Evolutionary conservation across 352 stramenopile species (phyloP), one percentile per base, ranked within the genome.

Genomic region (Thraustotheca clavata): DNA sequence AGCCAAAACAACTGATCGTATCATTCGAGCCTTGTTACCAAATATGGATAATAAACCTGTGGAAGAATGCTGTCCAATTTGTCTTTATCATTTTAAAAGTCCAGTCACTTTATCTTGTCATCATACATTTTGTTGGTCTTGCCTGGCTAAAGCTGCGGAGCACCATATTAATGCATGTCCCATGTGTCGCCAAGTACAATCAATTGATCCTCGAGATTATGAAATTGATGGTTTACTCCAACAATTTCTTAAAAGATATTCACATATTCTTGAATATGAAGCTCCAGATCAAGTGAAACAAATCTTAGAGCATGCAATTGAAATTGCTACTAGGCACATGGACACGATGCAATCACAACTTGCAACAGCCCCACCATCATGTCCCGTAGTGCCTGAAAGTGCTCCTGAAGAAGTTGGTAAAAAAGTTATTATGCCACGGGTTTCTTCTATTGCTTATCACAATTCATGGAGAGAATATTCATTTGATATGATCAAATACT

Each of bases 101-200:
- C 76, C 80, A 2, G 86, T 91, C 62, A 87, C 82, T 43, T 68
- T 91, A 24, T 76, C 76, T 0, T 91, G 82, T 61, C 71, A 68
- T 5, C 82, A 91, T 71, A 87, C 80, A 0, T 91, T 91, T 55
- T 91, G 82, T 65, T 91, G 82, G 80, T 85, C 82, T 66, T 91
- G 82, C 59, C 69, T 91, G 27, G 87, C 80, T 2, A 82, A 81
- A 43, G 82, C 82, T 6, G 78, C 72, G 20, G 75, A 87, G 63
- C 80, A 88, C 59, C 74, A 77, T n/a, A 88, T 91, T 72, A 71
- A 84, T 31, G 86, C 79, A 8, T 91, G 81, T 20, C 81, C 81
- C 0, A 41, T 91, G 16, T 91, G 82, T 63, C 82, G 82, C 34
- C 77, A 75, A 32, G 75, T 74, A 22, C 82, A 91, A 52, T 88